Base-by-base conservation (phyloP, 805 yeast species). In the Saturnispora kantuleensis region DNA sequence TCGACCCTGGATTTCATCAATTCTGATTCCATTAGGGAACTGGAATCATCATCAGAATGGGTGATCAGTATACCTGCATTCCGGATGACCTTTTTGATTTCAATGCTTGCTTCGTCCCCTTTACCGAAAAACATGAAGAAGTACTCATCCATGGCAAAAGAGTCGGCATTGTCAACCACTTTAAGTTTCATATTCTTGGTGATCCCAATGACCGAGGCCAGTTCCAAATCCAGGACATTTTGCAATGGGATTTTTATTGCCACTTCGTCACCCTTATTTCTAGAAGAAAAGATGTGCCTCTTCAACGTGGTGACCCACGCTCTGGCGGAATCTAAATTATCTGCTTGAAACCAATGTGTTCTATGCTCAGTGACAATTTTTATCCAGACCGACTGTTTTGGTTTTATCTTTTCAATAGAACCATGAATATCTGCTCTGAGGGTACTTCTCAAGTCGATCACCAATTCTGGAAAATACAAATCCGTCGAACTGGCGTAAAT, bases 281-380 rank as follows among this genome's bases (percentile, higher is more conserved):
- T 71, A 35, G 82, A 72, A 1, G 88, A 71, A 62, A 90, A 90
- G 2, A 86, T 77, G 43, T 81, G 81, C 54, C 84, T 86, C 51
- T 83, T 84, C 37, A 90, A 62, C 9, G 73, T 65, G 42, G 80
- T 78, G 38, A 76, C 80, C 97, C 97, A 90, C 13, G 80, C 74
- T 47, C 84, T 71, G 0, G 97, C 97, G 6, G 81, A 66, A 49
- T 71, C 77, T 12, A 74, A 63, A 18, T 82, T 78, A 55, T 89
- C 96, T 2, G 94, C 84, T 49, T 74, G 72, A 52, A 89, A 83
- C 35, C 71, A 69, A 59, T 80, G 80, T 0, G 75, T 70, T 50
- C 76, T 73, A 29, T 71, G 67, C 35, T 71, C 77, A 2, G 87
- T 79, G 2, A 71, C 60, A 18, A 90, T 63, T 37, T 71, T 69